Evolutionary conservation across 2,329 filamentous ascomycete species (phyloP).

Genomic region (Penicillium italicum): DNA sequence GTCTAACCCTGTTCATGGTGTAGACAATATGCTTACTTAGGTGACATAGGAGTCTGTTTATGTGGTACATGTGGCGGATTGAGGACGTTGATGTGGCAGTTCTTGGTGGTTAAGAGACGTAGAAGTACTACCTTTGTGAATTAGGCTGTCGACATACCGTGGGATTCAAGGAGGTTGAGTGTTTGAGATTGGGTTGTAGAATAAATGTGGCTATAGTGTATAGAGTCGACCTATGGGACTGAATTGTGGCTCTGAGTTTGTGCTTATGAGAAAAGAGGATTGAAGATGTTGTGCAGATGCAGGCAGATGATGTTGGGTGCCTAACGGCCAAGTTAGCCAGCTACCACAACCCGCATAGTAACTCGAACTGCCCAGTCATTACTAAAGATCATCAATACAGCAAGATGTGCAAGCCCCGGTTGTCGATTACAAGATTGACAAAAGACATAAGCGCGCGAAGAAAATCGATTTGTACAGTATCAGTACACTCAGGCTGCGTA

Average conservation of each 20-base stretch:
- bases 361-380: not conserved
- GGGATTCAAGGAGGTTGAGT: not conserved
- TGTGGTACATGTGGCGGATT: constrained; percentile 98
- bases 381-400: not conserved
- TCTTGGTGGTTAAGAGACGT: constrained; percentile 30
- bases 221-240: not conserved
- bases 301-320: not conserved
- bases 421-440: not conserved
- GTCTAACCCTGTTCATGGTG: constrained; percentile 9
- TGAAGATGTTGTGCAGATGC: not conserved
- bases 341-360: not conserved
- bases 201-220: not conserved
- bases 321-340: not conserved
- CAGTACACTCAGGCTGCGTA: constrained; percentile 34
- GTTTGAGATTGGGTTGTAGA: not conserved
- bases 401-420: not conserved
- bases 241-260: not conserved
- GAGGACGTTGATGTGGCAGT: constrained; percentile 70
- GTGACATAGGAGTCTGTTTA: constrained; percentile 70
- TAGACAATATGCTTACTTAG: constrained; percentile 14
- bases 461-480: constrained; percentile 44
- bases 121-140: not conserved
- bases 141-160: not conserved
- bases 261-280: not conserved
- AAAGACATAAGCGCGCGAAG: constrained; percentile 19